A percentile compares a stretch with the other conserved stretches of the same genome.
These are phyloP conservation scores for Besnoitia besnoiti DNA, from an alignment of 169 alveolate genomes.

Conservation along the genomic window DNA sequence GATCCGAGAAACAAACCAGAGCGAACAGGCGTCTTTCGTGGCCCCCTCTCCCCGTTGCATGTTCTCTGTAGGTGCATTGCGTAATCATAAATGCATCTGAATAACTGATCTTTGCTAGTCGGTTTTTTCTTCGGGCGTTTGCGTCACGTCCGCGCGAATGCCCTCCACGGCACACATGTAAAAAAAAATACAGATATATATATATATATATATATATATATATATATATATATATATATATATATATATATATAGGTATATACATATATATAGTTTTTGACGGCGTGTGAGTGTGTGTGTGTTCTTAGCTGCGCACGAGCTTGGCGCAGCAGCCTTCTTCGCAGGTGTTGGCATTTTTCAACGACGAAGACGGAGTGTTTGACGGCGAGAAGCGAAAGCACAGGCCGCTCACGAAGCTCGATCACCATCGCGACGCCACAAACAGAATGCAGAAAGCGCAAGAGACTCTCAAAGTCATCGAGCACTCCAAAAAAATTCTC, in stretches of 20 bases:
- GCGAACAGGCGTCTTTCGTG: no score
- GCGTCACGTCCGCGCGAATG: no score
- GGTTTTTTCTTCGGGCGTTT: no score
- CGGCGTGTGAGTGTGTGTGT: not conserved
- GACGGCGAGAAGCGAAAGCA: conserved; percentile 39
- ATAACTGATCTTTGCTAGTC: no score
- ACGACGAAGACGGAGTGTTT: conserved; percentile 62
- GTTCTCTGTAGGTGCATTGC: no score
- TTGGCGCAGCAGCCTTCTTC: conserved; percentile 24
- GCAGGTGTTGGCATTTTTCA: conserved; percentile 44
- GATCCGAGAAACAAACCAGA: no score
- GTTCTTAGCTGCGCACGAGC: not conserved
- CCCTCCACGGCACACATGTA: no score
- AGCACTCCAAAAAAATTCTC: conserved; percentile 21
- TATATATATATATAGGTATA: not conserved
- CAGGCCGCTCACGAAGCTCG: conserved; percentile 62
- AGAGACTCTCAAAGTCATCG: conserved; percentile 21
- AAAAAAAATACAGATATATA: no score
- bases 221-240: not conserved
- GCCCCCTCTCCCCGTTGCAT: no score
- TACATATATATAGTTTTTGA: not conserved
- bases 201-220: conserved; percentile 38
- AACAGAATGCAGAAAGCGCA: conserved; percentile 28
- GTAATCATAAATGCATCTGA: no score
- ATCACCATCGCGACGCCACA: conserved; percentile 48